These are phyloP conservation scores for Yarrowia sp. DNA, from an alignment of 805 yeast genomes.

Conservation along the genomic window DNA sequence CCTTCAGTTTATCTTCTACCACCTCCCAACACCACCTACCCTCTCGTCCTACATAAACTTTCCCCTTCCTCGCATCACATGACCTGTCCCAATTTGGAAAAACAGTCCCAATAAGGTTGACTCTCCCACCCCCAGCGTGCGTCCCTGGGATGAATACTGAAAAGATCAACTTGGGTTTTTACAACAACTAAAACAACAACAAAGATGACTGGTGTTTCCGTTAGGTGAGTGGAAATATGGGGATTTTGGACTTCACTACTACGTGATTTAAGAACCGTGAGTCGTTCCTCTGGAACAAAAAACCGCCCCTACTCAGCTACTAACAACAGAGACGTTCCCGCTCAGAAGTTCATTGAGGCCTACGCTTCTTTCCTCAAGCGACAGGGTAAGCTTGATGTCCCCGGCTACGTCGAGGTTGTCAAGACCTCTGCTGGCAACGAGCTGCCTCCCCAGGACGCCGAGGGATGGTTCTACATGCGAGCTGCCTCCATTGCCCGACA, in stretches of 20 bases:
- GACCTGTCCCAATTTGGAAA: conserved; percentile 5
- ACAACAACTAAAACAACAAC: conserved; percentile 7
- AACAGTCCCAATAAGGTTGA: conserved; percentile 18
- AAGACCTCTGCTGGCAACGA: conserved; percentile 99
- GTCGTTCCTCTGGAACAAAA: not conserved
- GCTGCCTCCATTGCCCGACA: conserved; percentile 99
- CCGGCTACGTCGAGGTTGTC: conserved; percentile 99
- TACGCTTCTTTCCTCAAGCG: conserved; percentile 99
- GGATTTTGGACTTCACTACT: not conserved
- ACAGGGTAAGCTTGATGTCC: conserved; percentile 99
- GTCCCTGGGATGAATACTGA: too few species aligned
- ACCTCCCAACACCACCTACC: not conserved
- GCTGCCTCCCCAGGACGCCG: conserved; percentile 99
- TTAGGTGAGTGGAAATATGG: conserved; percentile 66
- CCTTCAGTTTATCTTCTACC: too few species aligned
- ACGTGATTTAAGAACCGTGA: conserved; percentile 20
- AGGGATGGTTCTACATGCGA: conserved; percentile 99
- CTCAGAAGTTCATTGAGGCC: conserved; percentile 99
- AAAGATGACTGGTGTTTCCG: conserved; percentile 93
- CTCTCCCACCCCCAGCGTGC: not conserved
- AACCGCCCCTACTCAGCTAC: not conserved
- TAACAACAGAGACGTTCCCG: conserved; percentile 93
- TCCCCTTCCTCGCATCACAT: not conserved
- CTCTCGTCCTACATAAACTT: not conserved
- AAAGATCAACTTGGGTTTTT: not conserved